phyloP scores from a whole-genome alignment of 2,329 filamentous ascomycete species.

The Fusarium coicis region DNA sequence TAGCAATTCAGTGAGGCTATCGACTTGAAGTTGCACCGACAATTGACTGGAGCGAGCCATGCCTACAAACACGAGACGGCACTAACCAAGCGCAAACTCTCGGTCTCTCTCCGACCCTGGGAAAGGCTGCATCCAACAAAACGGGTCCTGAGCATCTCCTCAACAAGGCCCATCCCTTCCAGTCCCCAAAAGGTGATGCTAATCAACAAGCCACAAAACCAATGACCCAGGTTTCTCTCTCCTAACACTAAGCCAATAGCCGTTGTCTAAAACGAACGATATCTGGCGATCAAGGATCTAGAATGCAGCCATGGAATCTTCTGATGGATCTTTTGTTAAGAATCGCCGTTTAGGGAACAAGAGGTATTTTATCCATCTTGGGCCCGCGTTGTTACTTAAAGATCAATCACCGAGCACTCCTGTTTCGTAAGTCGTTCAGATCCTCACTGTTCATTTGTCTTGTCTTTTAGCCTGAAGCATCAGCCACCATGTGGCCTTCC shows the following conservation, averaged over 20 bases:
- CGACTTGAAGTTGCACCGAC: neutral
- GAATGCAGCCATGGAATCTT: neutral
- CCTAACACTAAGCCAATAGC: neutral
- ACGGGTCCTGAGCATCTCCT: neutral
- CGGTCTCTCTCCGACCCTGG: neutral
- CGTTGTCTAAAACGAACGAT: neutral
- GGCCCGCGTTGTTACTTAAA: neutral
- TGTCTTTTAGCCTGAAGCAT: neutral
- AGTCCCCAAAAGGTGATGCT: neutral
- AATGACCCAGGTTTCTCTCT: neutral
- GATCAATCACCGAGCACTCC: neutral
- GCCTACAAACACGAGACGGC: neutral
- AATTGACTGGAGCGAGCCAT: neutral
- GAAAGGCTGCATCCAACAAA: neutral
- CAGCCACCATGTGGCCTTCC: neutral
- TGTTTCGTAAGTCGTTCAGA: too few relatives aligned
- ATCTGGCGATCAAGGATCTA: neutral
- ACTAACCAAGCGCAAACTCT: neutral
- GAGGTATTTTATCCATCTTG: neutral
- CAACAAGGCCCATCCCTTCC: constrained; percentile 1
- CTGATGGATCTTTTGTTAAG: neutral
- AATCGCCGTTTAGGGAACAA: neutral
- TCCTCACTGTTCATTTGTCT: rapidly evolving
- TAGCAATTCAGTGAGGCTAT: neutral
- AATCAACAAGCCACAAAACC: neutral